phyloP scores from a whole-genome alignment of 768 basidiomycete species.

The Pilatotrama ljubarskyi region DNA sequence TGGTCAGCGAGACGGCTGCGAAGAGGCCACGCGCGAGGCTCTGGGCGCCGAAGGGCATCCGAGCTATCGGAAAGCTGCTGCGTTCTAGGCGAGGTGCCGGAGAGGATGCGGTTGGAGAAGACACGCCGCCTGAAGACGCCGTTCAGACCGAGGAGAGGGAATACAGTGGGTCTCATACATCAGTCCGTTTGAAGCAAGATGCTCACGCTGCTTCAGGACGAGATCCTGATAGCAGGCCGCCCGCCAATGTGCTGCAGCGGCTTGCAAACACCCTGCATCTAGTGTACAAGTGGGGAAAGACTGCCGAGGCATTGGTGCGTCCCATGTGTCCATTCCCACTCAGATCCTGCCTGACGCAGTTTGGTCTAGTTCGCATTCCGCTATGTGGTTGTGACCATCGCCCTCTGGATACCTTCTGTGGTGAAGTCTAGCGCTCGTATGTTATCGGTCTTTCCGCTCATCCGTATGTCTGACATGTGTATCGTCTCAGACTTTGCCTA shows the following conservation, averaged over 20 bases:
- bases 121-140: slow-evolving; percentile 31
- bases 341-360: background rate
- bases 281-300: slow-evolving; percentile 42
- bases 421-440: slow-evolving; percentile 42
- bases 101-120: slow-evolving; percentile 31
- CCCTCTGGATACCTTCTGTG: slow-evolving; percentile 53
- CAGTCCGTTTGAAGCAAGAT: background rate
- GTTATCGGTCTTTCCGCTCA: slow-evolving; percentile 17
- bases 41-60: slow-evolving; percentile 52
- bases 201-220: slow-evolving; percentile 26
- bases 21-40: slow-evolving; percentile 42
- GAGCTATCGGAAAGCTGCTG: slow-evolving; percentile 33
- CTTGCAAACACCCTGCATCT: slow-evolving; percentile 37
- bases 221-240: slow-evolving; percentile 51
- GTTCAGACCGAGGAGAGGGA: slow-evolving; percentile 30
- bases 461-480: background rate
- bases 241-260: slow-evolving; percentile 43
- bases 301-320: slow-evolving; percentile 42
- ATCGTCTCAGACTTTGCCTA: slow-evolving; percentile 42
- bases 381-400: slow-evolving; percentile 48
- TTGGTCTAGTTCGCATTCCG: slow-evolving; percentile 50
- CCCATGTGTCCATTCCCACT: too few relatives aligned
- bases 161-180: slow-evolving; percentile 24
- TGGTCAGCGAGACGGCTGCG: slow-evolving; percentile 37
- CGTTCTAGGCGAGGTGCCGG: slow-evolving; percentile 11